Conservation (phyloP, 2,329 filamentous ascomycete species). For the Fusarium austroafricanum region DNA sequence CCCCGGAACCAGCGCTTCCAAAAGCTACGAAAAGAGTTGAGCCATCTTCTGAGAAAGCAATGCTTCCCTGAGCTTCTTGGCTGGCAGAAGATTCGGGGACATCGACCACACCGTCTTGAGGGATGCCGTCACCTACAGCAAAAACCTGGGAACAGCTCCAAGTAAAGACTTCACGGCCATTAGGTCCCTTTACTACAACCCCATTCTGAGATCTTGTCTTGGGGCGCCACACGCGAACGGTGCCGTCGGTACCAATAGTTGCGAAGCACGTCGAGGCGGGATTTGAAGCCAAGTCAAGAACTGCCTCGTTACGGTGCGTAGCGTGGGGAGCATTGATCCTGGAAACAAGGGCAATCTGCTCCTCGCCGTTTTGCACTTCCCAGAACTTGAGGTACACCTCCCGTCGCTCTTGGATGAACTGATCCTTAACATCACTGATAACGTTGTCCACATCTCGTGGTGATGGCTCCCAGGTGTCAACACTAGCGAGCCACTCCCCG, state of each 20-base stretch:
- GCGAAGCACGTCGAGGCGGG: slow-evolving; percentile 79
- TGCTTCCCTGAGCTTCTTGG: slow-evolving; percentile 66
- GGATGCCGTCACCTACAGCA: slow-evolving; percentile 63
- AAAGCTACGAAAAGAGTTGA: slow-evolving; percentile 81
- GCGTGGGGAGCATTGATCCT: slow-evolving; percentile 86
- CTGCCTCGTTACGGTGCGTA: slow-evolving; percentile 63
- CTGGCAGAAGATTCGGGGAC: slow-evolving; percentile 36
- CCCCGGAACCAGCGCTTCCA: slow-evolving; percentile 65
- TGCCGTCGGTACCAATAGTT: slow-evolving; percentile 84
- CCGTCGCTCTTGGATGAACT: slow-evolving; percentile 63
- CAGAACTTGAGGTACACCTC: slow-evolving; percentile 94
- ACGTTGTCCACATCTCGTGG: slow-evolving; percentile 70
- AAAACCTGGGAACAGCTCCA: slow-evolving; percentile 78
- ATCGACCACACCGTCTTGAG: slow-evolving; percentile 54
- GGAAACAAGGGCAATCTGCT: slow-evolving; percentile 79
- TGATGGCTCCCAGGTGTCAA: slow-evolving; percentile 90
- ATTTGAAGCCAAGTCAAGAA: slow-evolving; percentile 80
- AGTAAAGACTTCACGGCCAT: slow-evolving; percentile 70
- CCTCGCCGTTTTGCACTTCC: slow-evolving; percentile 69
- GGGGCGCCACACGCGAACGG: slow-evolving; percentile 84
- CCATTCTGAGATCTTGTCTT: slow-evolving; percentile 76
- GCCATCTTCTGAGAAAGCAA: slow-evolving; percentile 86
- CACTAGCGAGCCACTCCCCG: slow-evolving; percentile 89
- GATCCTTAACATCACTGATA: slow-evolving; percentile 52
- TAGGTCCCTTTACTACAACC: slow-evolving; percentile 68